Conservation (phyloP, 2,329 filamentous ascomycete species). For the Aspergillus luchuensis region DNA sequence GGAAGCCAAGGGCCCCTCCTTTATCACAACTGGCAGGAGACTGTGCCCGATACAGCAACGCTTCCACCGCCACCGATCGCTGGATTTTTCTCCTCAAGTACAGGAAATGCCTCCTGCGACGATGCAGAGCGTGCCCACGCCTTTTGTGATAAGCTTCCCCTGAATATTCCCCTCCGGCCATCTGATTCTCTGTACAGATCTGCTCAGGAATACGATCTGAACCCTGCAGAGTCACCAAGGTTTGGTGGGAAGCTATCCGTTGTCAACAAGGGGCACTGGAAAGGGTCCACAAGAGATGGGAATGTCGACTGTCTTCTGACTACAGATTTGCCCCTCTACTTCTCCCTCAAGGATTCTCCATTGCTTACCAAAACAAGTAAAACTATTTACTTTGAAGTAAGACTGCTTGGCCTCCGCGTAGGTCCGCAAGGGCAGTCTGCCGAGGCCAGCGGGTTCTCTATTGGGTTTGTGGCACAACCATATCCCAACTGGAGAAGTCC, state of each 20-base stretch:
- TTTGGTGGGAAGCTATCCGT: conserved; percentile 43
- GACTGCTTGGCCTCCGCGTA: conserved; percentile 47
- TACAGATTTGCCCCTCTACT: conserved; percentile 60
- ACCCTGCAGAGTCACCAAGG: conserved; percentile 46
- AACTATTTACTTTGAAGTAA: conserved; percentile 63
- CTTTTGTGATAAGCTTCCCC: conserved; percentile 56
- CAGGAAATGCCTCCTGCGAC: conserved; percentile 58
- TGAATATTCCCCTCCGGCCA: conserved; percentile 53
- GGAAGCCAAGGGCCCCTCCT: conserved; percentile 49
- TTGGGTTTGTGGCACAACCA: conserved; percentile 63
- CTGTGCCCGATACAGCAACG: conserved; percentile 60
- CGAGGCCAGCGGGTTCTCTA: conserved; percentile 57
- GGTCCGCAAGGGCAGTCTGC: conserved; percentile 32
- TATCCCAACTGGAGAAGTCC: conserved; percentile 65
- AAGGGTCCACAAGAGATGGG: conserved; percentile 44
- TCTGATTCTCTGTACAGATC: conserved; percentile 45
- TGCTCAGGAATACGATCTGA: conserved; percentile 49
- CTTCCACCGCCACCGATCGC: conserved; percentile 62
- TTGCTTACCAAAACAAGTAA: conserved; percentile 48
- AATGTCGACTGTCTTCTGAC: conserved; percentile 56
- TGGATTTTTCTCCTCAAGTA: conserved; percentile 55
- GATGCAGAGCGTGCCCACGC: conserved; percentile 59
- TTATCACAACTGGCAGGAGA: conserved; percentile 63
- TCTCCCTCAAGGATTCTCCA: conserved; percentile 54
- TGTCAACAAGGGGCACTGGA: conserved; percentile 45